Conservation (phyloP, 1,284 basidiomycete species). For the Cystobasidiaceae sp. region DNA sequence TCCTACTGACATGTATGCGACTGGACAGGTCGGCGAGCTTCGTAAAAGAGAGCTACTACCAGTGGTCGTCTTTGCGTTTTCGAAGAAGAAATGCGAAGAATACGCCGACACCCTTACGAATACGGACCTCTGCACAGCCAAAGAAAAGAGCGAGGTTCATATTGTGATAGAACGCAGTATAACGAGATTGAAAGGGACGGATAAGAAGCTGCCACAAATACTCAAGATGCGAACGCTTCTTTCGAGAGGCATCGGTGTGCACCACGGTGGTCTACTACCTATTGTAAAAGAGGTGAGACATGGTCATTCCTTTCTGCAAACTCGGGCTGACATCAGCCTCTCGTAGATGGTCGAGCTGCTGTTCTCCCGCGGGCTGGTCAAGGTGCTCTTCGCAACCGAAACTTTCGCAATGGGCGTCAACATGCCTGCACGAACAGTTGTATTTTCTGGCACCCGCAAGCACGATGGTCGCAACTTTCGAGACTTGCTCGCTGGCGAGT, state of each 20-base stretch:
- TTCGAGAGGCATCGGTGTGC: constrained; percentile 88
- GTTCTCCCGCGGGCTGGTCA: constrained; percentile 92
- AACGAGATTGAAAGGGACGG: constrained; percentile 85
- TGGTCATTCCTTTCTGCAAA: neutral
- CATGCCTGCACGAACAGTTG: constrained; percentile 97
- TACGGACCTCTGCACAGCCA: constrained; percentile 75
- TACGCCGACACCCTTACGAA: constrained; percentile 86
- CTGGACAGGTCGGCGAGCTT: constrained; percentile 56
- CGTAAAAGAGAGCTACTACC: constrained; percentile 82
- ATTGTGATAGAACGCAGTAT: constrained; percentile 88
- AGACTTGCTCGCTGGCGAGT: constrained; percentile 54
- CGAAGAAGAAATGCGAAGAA: constrained; percentile 95
- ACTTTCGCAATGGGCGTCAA: constrained; percentile 99
- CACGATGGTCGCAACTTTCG: constrained; percentile 92
- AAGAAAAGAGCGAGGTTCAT: constrained; percentile 94
- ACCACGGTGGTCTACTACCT: constrained; percentile 93
- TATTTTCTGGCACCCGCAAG: constrained; percentile 91
- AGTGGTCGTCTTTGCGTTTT: constrained; percentile 94
- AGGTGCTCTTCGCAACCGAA: constrained; percentile 96
- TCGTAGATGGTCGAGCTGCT: constrained; percentile 85
- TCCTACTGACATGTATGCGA: neutral
- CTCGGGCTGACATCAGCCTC: neutral
- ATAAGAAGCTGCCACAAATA: constrained; percentile 94
- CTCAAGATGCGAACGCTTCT: constrained; percentile 84
- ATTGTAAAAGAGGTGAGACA: constrained; percentile 84